Evolutionary conservation across 2,329 filamentous ascomycete genomes (phyloP), one percentile per base, ranked within the genome.

Genomic region (Stromatinia cepivora): DNA sequence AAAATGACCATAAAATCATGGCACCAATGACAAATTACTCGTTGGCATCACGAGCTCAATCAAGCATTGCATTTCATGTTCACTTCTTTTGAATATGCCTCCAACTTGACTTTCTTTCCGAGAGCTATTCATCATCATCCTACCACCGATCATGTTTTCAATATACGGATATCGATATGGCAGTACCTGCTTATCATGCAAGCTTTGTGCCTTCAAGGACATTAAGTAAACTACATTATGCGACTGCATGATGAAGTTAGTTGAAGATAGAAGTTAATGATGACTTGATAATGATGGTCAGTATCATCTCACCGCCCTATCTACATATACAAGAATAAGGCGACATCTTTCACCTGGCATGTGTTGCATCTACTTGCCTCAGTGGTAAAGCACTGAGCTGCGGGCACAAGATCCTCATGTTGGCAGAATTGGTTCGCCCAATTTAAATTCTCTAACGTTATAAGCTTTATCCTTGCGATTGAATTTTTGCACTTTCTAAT

Each of bases 401-500:
- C 59, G 3, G 59, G 13, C 22, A 10, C 1, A 62, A 50, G 45
- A 36, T 20, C 34, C 2, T 50, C 59, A 50, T 50, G 31, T 62
- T 36, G 45, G 45, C 3, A 62, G 59, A 62, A 50, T 34, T 31
- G 3, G 11, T 34, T 25, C 28, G 59, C 13, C 31, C n/a, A 34
- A 2, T 62, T 36, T 25, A 36, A 50, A n/a, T 62, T 62, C 45
- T 62, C 59, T 62, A 62, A 62, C 15, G 59, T 36, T 62, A 42
- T 42, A 62, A 25, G 13, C 45, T 50, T 50, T 50, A n/a, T 36
- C 59, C 59, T 39, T 34, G 31, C 59, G 45, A 62, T 36, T 62
- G 59, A 62, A 62, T 48, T 36, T 62, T 50, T 50, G 22, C 2
- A 50, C 8, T 62, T 48, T 50, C 25, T 25, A 36, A 50, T 48